phyloP scores from a whole-genome alignment of 2,329 filamentous ascomycete genomes.

The Monosporascus sp. region DNA sequence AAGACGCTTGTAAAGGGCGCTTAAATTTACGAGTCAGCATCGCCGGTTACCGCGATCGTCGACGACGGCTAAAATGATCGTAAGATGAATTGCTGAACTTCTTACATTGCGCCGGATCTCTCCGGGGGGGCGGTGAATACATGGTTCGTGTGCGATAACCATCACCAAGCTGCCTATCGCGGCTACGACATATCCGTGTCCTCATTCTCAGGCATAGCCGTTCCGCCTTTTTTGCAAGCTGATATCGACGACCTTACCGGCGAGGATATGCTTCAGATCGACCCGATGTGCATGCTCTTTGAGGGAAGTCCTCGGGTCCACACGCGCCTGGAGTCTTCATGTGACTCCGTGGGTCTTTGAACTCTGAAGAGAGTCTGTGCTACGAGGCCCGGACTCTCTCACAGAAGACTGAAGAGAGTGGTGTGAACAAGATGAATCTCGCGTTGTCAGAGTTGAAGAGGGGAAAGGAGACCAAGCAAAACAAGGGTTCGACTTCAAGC shows the following conservation, averaged over 20 bases:
- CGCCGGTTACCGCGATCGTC: neutral
- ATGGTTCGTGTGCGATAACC: neutral
- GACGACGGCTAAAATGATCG: neutral
- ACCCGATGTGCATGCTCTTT: neutral
- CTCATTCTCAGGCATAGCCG: neutral
- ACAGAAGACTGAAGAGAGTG: conserved; percentile 17
- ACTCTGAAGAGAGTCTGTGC: conserved; percentile 12
- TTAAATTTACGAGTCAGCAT: neutral
- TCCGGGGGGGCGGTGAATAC: neutral
- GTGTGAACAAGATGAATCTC: conserved; percentile 19
- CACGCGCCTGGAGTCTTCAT: conserved; percentile 22
- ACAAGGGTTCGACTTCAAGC: conserved; percentile 2
- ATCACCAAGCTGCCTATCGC: neutral
- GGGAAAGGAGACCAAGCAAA: conserved; percentile 6
- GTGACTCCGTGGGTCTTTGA: conserved; percentile 27
- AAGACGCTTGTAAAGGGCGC: neutral
- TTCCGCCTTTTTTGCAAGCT: neutral
- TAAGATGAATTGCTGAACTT: neutral
- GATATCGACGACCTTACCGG: neutral
- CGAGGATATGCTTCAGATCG: neutral
- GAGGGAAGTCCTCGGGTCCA: neutral
- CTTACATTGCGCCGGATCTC: neutral
- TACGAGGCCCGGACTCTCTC: conserved; percentile 22
- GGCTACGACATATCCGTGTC: neutral
- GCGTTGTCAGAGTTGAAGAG: neutral